Evolutionary conservation across 371 early-diverging fungal genomes (phyloP).

Genomic region (Nosema muscidifuracis): DNA sequence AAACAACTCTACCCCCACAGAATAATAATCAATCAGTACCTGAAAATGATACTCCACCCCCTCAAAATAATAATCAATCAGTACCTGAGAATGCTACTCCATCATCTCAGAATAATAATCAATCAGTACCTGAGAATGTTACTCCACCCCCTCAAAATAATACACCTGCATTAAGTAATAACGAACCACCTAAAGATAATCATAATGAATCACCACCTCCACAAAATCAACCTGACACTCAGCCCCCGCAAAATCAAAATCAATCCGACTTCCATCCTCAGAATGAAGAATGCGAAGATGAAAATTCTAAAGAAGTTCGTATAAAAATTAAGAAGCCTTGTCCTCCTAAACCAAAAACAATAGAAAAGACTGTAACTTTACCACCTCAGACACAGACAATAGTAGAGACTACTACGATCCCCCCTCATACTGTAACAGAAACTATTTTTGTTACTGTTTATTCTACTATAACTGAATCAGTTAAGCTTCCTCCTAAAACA

Average conservation of each 20-base stretch:
- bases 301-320: neutral
- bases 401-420: neutral
- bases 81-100: too few species aligned
- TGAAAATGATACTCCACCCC: too few species aligned
- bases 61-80: too few species aligned
- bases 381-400: constrained; percentile 6
- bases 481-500: neutral
- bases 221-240: neutral
- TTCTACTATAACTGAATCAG: neutral
- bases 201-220: neutral
- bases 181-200: neutral
- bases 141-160: too few species aligned
- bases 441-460: constrained; percentile 11
- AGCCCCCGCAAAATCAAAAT: too few species aligned
- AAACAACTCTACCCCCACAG: too few species aligned
- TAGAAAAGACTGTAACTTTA: too few species aligned
- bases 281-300: neutral
- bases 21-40: too few species aligned
- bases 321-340: constrained; percentile 12
- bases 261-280: neutral
- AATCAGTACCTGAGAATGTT: too few species aligned
- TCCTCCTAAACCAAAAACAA: constrained; percentile 1
- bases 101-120: neutral
- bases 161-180: neutral
- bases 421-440: constrained; percentile 14